These are phyloP conservation scores for Lactarius tabidus DNA, from an alignment of 768 basidiomycete species.

Conservation along the genomic window DNA sequence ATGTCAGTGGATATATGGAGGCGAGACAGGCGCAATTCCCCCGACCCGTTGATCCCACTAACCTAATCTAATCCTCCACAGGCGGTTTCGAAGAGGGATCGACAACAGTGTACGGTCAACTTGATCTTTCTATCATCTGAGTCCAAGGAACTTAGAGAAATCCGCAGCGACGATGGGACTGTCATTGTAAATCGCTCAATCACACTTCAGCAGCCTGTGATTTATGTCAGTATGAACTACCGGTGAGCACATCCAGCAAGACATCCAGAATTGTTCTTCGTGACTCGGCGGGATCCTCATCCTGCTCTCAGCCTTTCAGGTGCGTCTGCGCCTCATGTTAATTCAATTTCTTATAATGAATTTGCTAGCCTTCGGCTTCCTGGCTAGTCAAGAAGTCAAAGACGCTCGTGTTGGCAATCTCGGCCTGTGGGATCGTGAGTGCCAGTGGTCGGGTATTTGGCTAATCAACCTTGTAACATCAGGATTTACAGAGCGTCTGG, in stretches of 20 bases:
- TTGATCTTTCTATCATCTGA: too few relatives aligned
- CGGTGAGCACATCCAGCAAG: slow-evolving; percentile 19
- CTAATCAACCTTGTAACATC: too few relatives aligned
- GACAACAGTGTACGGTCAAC: neutral
- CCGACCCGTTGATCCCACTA: neutral
- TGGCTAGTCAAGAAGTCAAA: too few relatives aligned
- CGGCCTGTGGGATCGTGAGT: too few relatives aligned
- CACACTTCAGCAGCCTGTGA: slow-evolving; percentile 24
- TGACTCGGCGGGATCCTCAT: neutral
- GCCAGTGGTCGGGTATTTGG: too few relatives aligned
- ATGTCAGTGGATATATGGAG: neutral
- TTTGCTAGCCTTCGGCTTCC: slow-evolving; percentile 26
- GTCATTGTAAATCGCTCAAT: slow-evolving; percentile 28
- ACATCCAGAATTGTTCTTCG: neutral
- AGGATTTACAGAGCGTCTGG: too few relatives aligned
- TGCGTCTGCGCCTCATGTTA: neutral
- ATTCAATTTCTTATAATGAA: neutral
- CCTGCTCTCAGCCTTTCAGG: slow-evolving; percentile 7
- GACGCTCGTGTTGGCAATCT: too few relatives aligned
- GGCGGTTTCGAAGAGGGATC: neutral
- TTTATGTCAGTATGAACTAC: slow-evolving; percentile 31
- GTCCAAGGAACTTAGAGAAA: too few relatives aligned
- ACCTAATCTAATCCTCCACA: neutral
- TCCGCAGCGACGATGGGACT: neutral
- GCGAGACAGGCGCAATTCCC: neutral